Evolutionary conservation across 108 stramenopile genomes (phyloP).

Genomic region (Schizochytrium sp.): DNA sequence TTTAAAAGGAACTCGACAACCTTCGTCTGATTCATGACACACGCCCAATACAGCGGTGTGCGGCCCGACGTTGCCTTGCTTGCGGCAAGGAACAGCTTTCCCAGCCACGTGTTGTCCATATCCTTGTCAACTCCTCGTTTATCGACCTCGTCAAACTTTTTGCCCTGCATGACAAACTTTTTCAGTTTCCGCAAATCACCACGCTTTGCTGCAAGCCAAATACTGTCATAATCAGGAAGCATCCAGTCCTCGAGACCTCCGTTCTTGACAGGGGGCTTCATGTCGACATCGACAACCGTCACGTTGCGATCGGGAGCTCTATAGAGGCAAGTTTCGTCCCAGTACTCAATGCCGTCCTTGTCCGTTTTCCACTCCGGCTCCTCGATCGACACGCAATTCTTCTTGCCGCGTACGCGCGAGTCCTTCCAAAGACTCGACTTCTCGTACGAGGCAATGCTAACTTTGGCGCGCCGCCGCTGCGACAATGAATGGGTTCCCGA

Average conservation of each 20-base stretch:
- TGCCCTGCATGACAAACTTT: not conserved
- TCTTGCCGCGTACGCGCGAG: not conserved
- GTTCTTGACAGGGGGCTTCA: not conserved
- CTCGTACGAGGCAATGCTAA: not conserved
- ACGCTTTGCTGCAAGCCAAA: slow-evolving; percentile 15
- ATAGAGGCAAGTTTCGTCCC: not conserved
- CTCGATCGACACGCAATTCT: not conserved
- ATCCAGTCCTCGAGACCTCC: not conserved
- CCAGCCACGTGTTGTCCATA: not conserved
- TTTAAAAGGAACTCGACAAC: not conserved
- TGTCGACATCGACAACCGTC: not conserved
- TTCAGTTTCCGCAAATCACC: not conserved
- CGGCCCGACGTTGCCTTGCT: not conserved
- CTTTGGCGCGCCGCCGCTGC: not conserved
- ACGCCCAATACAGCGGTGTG: slow-evolving; percentile 11
- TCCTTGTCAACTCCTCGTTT: not conserved
- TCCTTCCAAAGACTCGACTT: not conserved
- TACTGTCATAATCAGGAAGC: not conserved
- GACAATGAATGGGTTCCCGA: no score
- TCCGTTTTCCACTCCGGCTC: not conserved
- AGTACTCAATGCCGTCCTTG: not conserved
- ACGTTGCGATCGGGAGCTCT: not conserved
- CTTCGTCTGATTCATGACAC: not conserved
- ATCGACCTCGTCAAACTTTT: not conserved
- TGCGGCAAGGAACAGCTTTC: not conserved